A percentile compares a stretch with the other conserved stretches of the same genome.
Evolutionary conservation across 1,284 basidiomycete genomes (phyloP).

Genomic region (Fomitopsis palustris): DNA sequence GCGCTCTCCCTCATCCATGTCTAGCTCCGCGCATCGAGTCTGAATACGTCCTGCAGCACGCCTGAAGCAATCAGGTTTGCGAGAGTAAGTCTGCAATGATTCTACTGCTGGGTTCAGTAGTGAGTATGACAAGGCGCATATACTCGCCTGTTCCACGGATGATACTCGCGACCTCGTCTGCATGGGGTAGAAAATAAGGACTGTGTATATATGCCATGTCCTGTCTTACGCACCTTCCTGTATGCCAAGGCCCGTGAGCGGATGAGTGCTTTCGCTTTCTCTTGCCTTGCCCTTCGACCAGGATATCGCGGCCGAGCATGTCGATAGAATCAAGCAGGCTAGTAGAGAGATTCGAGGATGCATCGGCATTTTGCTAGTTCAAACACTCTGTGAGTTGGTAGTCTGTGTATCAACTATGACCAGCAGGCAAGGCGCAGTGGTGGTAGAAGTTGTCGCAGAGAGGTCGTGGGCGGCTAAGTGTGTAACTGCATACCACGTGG

Average conservation of each 20-base stretch:
- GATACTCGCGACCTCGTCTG: conserved; percentile 7
- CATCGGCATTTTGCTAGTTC: background rate
- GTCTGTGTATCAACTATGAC: too few relatives aligned
- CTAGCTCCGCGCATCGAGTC: conserved; percentile 50
- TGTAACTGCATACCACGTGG: too few relatives aligned
- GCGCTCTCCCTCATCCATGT: conserved; percentile 55
- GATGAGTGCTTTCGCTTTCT: background rate
- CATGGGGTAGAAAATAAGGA: background rate
- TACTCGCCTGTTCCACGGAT: conserved; percentile 1
- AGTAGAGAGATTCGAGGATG: background rate
- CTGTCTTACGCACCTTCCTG: too few relatives aligned
- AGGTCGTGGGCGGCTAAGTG: too few relatives aligned
- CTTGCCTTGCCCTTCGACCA: background rate
- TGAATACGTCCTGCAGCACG: conserved; percentile 44
- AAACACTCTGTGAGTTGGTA: too few relatives aligned
- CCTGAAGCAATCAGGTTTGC: conserved; percentile 63
- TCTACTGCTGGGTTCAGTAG: conserved; percentile 6
- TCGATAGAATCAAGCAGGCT: background rate
- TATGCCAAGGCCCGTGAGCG: too few relatives aligned
- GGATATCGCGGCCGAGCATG: background rate
- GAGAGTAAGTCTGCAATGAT: conserved; percentile 18
- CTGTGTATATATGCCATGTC: background rate
- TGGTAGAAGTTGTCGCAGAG: too few relatives aligned
- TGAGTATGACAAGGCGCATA: too few relatives aligned
- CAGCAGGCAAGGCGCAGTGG: too few relatives aligned